Base-by-base conservation (phyloP, 345 rosid species). In the Salix arbutifolia region DNA sequence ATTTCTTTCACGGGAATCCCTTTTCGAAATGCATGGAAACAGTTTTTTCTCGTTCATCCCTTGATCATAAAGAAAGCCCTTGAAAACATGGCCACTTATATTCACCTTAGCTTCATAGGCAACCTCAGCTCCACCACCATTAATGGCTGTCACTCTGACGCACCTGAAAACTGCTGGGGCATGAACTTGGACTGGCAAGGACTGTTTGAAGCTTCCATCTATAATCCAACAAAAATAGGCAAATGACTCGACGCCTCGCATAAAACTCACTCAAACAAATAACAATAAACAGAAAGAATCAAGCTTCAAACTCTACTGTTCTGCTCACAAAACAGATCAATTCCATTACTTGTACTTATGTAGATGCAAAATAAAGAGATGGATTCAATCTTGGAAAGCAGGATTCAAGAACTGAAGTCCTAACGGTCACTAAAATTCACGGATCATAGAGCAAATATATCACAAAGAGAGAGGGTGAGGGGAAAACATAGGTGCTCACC, bases 1-100 rank as follows among this genome's bases (percentile, higher is more conserved):
- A 3, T 80, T 80, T 69, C 73, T 78, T 12, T 52, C 79, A 65
- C 48, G 64, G 28, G 75, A 74, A 25, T 69, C 71, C 70, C 77
- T 23, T 25, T 82, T 76, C 1, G 91, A 79, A 71, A 82, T 80
- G 67, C 85, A 77, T 21, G 89, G 84, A 37, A 81, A 65, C 0
- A 74, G 52, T 53, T 89, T 86, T 72, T 92, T 90, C 67, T 85
- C 87, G 77, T 87, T 87, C 65, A 77, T 77, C 65, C 95, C 98
- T 62, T 89, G 88, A 84, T 87, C 85, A 70, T 94, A 91, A 4
- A 88, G 89, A 69, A 81, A 80, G 8, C 91, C 91, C 73, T 83
- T 86, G 78, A 88, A 88, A 8, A 88, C 77, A 72, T 88, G 89
- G 19, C 91, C 91, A 37, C 89, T 83, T 64, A 88, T 86, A 67